A percentile compares a stretch with the other conserved stretches of the same genome.
These are phyloP conservation scores for Collybiopsis confluens DNA, from an alignment of 768 basidiomycete genomes.

Conservation along the genomic window DNA sequence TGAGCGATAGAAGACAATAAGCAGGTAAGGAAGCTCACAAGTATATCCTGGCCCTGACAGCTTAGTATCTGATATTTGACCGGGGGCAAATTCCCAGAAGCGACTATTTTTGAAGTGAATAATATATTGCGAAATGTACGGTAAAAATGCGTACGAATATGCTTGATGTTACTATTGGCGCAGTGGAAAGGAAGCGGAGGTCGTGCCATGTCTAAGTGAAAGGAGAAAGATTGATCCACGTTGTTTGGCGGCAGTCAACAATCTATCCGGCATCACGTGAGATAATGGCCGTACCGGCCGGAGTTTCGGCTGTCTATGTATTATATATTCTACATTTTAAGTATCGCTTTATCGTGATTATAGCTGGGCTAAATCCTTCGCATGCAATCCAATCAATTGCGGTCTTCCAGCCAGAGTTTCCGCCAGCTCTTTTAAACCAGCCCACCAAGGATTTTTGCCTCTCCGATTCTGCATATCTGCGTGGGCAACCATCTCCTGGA, in stretches of 20 bases:
- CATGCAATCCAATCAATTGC: constrained; percentile 42
- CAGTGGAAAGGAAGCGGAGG: constrained; percentile 49
- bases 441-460: constrained; percentile 81
- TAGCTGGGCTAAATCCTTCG: constrained; percentile 20
- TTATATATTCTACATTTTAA: too few species aligned
- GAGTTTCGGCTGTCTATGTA: too few species aligned
- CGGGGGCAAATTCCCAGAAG: constrained; percentile 44
- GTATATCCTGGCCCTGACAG: constrained; percentile 82
- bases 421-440: constrained; percentile 56
- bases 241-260: constrained; percentile 4
- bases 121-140: neutral
- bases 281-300: too few species aligned
- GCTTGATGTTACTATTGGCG: constrained; percentile 47
- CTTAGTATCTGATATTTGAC: constrained; percentile 93
- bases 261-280: neutral
- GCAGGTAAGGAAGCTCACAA: constrained; percentile 44
- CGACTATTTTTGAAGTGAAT: too few species aligned
- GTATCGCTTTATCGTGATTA: neutral
- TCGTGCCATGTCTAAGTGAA: constrained; percentile 32
- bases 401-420: constrained; percentile 70
- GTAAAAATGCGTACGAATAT: constrained; percentile 30
- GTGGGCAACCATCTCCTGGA: constrained; percentile 76
- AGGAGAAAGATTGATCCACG: neutral
- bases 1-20: constrained; percentile 5
- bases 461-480: constrained; percentile 90